phyloP scores from a whole-genome alignment of 2,329 filamentous ascomycete genomes.

The Knoxdaviesia capensis region DNA sequence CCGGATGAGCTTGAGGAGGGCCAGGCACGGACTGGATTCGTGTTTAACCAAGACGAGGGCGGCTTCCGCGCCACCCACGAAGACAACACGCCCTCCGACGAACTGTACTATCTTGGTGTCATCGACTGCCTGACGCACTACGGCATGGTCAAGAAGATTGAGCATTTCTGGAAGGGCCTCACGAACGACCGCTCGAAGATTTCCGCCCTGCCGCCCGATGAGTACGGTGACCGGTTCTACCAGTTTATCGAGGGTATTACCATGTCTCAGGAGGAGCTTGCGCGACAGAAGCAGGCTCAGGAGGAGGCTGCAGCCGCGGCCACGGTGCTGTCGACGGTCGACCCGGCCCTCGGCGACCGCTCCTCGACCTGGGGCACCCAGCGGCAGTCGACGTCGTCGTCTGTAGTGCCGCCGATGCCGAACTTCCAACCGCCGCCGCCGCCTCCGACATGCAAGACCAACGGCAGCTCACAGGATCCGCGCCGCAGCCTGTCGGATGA shows the following conservation, averaged over 20 bases:
- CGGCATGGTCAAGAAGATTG: slow-evolving; percentile 79
- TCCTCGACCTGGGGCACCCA: slow-evolving; percentile 17
- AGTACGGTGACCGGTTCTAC: slow-evolving; percentile 86
- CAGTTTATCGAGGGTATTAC: slow-evolving; percentile 83
- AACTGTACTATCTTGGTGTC: slow-evolving; percentile 95
- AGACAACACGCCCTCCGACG: slow-evolving; percentile 63
- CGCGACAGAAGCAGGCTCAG: slow-evolving; percentile 34
- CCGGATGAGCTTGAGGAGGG: slow-evolving; percentile 70
- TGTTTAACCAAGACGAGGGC: slow-evolving; percentile 88
- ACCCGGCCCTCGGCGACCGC: slow-evolving; percentile 14
- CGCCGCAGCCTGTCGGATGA: slow-evolving; percentile 9
- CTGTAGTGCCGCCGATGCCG: slow-evolving; percentile 21
- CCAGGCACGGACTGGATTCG: slow-evolving; percentile 46
- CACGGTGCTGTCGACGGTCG: slow-evolving; percentile 9
- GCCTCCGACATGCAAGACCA: slow-evolving; percentile 16
- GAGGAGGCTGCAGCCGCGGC: slow-evolving; percentile 28
- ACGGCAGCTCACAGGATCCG: slow-evolving; percentile 16
- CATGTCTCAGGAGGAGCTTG: slow-evolving; percentile 71
- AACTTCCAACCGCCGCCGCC: slow-evolving; percentile 23
- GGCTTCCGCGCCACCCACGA: slow-evolving; percentile 87
- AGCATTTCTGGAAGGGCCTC: slow-evolving; percentile 93
- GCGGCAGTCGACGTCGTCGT: slow-evolving; percentile 10
- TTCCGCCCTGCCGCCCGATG: slow-evolving; percentile 72
- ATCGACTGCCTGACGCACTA: slow-evolving; percentile 97
- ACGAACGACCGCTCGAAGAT: slow-evolving; percentile 71